Evolutionary conservation across 2,329 filamentous ascomycete genomes (phyloP), one percentile per base, ranked within the genome.

Genomic region (Diaporthe vexans): DNA sequence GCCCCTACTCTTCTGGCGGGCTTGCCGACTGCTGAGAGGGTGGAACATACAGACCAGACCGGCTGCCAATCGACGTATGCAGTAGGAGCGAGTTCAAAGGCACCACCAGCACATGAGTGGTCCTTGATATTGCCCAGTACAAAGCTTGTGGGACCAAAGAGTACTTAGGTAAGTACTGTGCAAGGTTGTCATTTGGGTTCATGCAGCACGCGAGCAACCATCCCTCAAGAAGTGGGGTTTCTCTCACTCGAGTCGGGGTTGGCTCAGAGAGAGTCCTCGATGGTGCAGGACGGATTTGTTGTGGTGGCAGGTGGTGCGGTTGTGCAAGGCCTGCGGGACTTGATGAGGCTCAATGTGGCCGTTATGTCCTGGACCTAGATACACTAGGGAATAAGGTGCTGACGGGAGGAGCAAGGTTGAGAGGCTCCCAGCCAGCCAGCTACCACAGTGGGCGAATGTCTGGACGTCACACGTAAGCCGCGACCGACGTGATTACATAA

Each of bases 401-500:
- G 26, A 63, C 59, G 8, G 59, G 8, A 21, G 9, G 57, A 26
- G 4, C 17, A 29, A 63, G 37, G 37, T 61, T 29, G 17, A 37
- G 15, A 26, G 37, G n/a, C 35, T 43, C 35, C 56, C 15, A 43
- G 10, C 11, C 2, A 43, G n/a, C 56, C 15, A 43, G 10, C 11
- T 13, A 43, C 40, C 40, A 40, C 40, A 9, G 5, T 43, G 13
- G 40, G 17, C 40, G 15, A 17, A 33, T 33, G 29, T 33, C 29
- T 33, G 29, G 29, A 33, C 29, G 29, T 6, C 17, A 21, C 19
- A 7, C 19, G 43, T 17, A 33, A 33, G 52, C 37, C 33, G n/a
- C n/a, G 8, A 15, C 37, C 43, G 24, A 4, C 21, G 17, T 51
- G 63, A 68, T 68, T 68, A 68, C 63, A 40, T 68, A 68, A 68